Conservation (phyloP, 164 flowering plant genomes). For the Piper longum region DNA sequence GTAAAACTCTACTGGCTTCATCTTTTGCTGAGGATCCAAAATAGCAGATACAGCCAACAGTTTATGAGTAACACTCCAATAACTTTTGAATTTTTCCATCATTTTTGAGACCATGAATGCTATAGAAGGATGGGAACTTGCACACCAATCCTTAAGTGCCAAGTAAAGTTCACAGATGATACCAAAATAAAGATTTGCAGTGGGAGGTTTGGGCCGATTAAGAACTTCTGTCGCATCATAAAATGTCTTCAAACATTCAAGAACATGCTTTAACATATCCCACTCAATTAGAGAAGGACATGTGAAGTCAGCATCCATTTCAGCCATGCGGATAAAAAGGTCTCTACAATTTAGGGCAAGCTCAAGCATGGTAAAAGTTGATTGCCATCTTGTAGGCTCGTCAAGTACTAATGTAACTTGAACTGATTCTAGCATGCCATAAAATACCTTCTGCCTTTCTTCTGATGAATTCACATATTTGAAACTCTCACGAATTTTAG, state of each 20-base stretch:
- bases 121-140: neutral
- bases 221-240: conserved; percentile 2
- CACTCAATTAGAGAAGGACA: conserved; percentile 59
- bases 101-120: conserved; percentile 1
- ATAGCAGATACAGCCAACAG: conserved; percentile 25
- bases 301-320: conserved; percentile 27
- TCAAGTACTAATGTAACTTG: conserved; percentile 38
- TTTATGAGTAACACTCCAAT: conserved; percentile 3
- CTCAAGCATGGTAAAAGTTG: conserved; percentile 58
- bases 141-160: neutral
- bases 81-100: conserved; percentile 3
- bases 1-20: conserved; percentile 62
- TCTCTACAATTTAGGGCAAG: conserved; percentile 34
- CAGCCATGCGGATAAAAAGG: conserved; percentile 36
- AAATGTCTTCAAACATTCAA: conserved; percentile 3
- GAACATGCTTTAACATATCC: conserved; percentile 35
- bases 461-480: conserved; percentile 3
- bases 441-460: neutral
- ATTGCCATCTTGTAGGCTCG: conserved; percentile 34
- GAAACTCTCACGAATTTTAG: conserved; percentile 2
- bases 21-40: conserved; percentile 82
- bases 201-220: conserved; percentile 1
- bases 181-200: conserved; percentile 6
- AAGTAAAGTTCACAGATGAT: conserved; percentile 1
- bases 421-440: conserved; percentile 11